Base-by-base conservation (phyloP, 805 yeast genomes). In the Kuraishia borneana region DNA sequence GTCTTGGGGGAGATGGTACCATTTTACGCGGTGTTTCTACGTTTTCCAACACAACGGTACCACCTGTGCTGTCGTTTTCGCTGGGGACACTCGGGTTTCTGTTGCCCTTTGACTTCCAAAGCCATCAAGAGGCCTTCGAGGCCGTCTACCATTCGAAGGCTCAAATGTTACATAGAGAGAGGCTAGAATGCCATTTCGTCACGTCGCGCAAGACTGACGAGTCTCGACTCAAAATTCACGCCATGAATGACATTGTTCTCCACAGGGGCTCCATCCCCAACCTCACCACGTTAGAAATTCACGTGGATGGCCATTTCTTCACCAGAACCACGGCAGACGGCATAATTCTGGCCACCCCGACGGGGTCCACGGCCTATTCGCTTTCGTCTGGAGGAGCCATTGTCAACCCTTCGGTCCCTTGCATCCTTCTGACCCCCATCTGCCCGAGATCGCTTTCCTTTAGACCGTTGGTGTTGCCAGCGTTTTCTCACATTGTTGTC, bases 1-100 rank as follows among this genome's bases (percentile, higher is more conserved):
- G 95, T 0, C 56, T 88, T 26, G 97, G 97, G n/a, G 97, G 97
- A 14, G 97, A 88, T 54, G 97, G 97, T 4, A 88, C 96, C 0
- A 84, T 85, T 36, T 55, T 88, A 30, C 70, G 88, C 36, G 95
- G 89, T 0, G 89, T 85, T 0, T 75, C 92, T 4, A 61, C 75
- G 45, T 88, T 88, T 50, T 74, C 79, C 36, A 73, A 75, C 47
- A 65, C 65, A 7, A 63, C 61, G 21, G 92, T 84, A 3, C 97
- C 97, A 2, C 97, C 97, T 0, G 83, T 88, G 0, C 57, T 88
- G 33, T 76, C 94, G 19, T 87, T 84, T 50, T 83, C 96, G 0
- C 58, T 88, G 58, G 97, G 97, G 0, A 87, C 96, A 0, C 56
- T 88, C 27, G 97, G 97, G 6, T 88, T 88, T 48, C 55, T 88